phyloP scores from a whole-genome alignment of 1,284 basidiomycete genomes.

The Ustilago hordei region DNA sequence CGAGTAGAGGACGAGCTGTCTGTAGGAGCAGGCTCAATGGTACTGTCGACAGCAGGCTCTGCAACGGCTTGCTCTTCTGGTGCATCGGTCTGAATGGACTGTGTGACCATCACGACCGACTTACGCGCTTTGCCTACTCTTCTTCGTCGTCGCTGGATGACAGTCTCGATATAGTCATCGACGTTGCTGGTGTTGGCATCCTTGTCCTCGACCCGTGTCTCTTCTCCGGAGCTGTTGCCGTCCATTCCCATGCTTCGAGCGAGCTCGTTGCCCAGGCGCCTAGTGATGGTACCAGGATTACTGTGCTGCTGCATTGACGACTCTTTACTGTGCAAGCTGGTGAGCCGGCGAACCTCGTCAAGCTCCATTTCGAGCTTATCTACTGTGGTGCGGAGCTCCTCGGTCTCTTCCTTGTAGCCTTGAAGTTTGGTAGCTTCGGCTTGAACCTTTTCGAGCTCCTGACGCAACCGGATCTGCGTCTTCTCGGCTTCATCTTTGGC shows the following conservation, averaged over 20 bases:
- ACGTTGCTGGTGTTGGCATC: slow-evolving; percentile 42
- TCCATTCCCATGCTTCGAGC: slow-evolving; percentile 39
- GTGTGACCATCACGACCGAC: slow-evolving; percentile 42
- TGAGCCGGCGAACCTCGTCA: slow-evolving; percentile 40
- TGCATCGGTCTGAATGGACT: slow-evolving; percentile 39
- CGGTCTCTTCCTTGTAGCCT: slow-evolving; percentile 38
- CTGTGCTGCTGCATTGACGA: slow-evolving; percentile 65
- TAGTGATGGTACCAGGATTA: slow-evolving; percentile 31
- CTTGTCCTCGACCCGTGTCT: slow-evolving; percentile 47
- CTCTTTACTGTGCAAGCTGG: slow-evolving; percentile 39
- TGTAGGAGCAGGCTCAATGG: not conserved
- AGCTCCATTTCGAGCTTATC: slow-evolving; percentile 52
- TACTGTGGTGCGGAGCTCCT: slow-evolving; percentile 31
- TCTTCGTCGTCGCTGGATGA: slow-evolving; percentile 46
- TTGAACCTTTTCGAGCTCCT: slow-evolving; percentile 35
- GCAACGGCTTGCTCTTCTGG: not conserved
- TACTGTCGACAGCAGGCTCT: slow-evolving; percentile 7
- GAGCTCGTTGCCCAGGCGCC: slow-evolving; percentile 46
- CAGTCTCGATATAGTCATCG: slow-evolving; percentile 50
- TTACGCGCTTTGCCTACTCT: slow-evolving; percentile 41
- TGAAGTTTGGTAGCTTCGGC: slow-evolving; percentile 32
- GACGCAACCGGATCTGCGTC: slow-evolving; percentile 15
- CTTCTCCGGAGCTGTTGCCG: slow-evolving; percentile 37
- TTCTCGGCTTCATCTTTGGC: slow-evolving; percentile 29
- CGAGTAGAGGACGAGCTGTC: not conserved